Evolutionary conservation across 331 rosid species (phyloP).

Genomic region (Stylosanthes scabra): DNA sequence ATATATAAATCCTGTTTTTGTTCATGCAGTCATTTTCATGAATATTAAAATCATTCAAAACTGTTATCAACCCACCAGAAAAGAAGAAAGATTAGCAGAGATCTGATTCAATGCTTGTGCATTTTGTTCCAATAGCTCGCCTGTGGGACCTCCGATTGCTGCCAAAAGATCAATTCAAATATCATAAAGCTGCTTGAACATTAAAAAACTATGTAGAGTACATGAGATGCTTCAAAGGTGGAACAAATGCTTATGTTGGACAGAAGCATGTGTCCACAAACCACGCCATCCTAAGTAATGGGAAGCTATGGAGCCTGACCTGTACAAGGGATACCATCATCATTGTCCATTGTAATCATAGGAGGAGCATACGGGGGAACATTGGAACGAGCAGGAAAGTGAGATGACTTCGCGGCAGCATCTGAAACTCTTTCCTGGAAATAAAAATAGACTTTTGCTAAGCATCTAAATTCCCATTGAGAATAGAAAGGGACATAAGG

Average conservation of each 20-base stretch:
- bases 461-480: conserved; percentile 32
- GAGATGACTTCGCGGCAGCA: conserved; percentile 77
- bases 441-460: conserved; percentile 25
- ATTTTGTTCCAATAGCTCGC: conserved; percentile 61
- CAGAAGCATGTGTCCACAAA: conserved; percentile 15
- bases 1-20: neutral
- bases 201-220: conserved; percentile 13
- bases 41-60: conserved; percentile 6
- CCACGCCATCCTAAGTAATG: conserved; percentile 31
- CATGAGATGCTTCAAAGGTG: conserved; percentile 18
- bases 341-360: conserved; percentile 78
- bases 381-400: conserved; percentile 69
- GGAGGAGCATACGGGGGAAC: conserved; percentile 76
- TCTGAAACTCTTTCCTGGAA: conserved; percentile 87
- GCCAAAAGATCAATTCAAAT: conserved; percentile 31
- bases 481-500: conserved; percentile 24
- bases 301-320: conserved; percentile 51
- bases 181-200: conserved; percentile 19
- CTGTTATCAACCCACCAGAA: conserved; percentile 45
- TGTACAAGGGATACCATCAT: conserved; percentile 85
- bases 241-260: conserved; percentile 18
- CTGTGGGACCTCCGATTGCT: conserved; percentile 68
- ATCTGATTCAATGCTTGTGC: conserved; percentile 55
- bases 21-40: neutral
- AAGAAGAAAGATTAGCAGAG: conserved; percentile 55